Percentiles rank a stretch among this genome's conserved stretches.
Conservation (phyloP, 352 stramenopile species). For the Phytophthora sp. region DNA sequence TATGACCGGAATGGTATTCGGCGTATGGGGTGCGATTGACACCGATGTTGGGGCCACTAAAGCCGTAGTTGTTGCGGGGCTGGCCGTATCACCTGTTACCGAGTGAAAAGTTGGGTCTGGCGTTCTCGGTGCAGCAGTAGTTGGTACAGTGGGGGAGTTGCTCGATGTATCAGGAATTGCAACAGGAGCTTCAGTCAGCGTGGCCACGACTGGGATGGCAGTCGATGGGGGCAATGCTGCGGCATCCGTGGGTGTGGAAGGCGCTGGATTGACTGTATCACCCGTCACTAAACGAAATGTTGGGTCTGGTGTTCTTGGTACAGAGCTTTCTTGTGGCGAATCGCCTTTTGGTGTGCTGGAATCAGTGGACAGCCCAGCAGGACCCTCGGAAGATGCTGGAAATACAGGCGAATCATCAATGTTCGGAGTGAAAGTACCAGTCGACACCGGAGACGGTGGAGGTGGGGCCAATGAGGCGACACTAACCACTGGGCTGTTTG, state of each 20-base stretch:
- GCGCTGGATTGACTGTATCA: background rate
- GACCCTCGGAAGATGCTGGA: background rate
- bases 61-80: background rate
- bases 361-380: background rate
- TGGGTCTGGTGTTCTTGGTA: conserved; percentile 5
- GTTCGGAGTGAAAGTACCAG: background rate
- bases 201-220: background rate
- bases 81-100: background rate
- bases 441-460: background rate
- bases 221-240: background rate
- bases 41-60: background rate
- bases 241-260: background rate
- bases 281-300: background rate
- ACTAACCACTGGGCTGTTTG: background rate
- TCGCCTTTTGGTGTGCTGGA: background rate
- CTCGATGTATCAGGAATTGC: background rate
- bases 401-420: background rate
- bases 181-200: background rate
- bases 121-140: background rate
- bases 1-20: background rate
- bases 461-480: background rate
- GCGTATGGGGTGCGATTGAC: background rate
- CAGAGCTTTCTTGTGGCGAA: background rate
- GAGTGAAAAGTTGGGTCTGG: background rate
- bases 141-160: background rate